Percentiles rank a stretch among this genome's conserved stretches.
Evolutionary conservation across 2,329 filamentous ascomycete species (phyloP).

Genomic region (Penicillium sp.): DNA sequence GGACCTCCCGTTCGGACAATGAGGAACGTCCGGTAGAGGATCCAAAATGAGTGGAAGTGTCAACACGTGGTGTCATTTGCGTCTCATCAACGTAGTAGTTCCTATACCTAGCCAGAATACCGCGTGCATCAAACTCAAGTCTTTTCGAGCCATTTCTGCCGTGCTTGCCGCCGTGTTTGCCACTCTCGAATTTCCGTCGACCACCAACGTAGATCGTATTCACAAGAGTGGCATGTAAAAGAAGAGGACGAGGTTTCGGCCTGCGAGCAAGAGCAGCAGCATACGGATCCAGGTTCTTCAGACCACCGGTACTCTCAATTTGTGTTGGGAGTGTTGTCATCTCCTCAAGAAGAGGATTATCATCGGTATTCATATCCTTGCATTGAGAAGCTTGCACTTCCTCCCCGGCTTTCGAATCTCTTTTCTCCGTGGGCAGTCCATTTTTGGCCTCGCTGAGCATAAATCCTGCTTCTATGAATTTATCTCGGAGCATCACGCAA

Average conservation of each 20-base stretch:
- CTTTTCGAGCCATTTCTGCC: slow-evolving; percentile 22
- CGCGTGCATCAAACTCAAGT: slow-evolving; percentile 54
- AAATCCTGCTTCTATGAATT: slow-evolving; percentile 51
- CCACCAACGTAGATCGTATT: slow-evolving; percentile 74
- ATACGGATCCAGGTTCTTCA: slow-evolving; percentile 8
- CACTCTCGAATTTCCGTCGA: slow-evolving; percentile 19
- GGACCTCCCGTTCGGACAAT: neutral
- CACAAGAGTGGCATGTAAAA: slow-evolving; percentile 81
- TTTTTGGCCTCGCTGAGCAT: slow-evolving; percentile 37
- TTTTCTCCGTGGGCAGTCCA: slow-evolving; percentile 4
- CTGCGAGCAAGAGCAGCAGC: slow-evolving; percentile 16
- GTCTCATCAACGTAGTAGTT: slow-evolving; percentile 41
- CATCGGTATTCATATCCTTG: slow-evolving; percentile 12
- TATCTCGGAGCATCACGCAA: slow-evolving; percentile 44
- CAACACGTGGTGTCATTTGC: slow-evolving; percentile 25
- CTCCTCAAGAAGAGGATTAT: slow-evolving; percentile 17
- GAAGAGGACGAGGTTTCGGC: slow-evolving; percentile 57
- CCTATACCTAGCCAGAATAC: slow-evolving; percentile 37
- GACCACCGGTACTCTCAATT: neutral
- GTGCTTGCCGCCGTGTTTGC: slow-evolving; percentile 11
- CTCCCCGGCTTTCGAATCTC: neutral
- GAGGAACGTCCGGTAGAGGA: neutral
- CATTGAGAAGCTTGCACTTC: slow-evolving; percentile 2
- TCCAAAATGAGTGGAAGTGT: neutral
- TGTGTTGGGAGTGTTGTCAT: slow-evolving; percentile 14